Evolutionary conservation across 2,329 filamentous ascomycete species (phyloP).

Genomic region (Massarina eburnea): DNA sequence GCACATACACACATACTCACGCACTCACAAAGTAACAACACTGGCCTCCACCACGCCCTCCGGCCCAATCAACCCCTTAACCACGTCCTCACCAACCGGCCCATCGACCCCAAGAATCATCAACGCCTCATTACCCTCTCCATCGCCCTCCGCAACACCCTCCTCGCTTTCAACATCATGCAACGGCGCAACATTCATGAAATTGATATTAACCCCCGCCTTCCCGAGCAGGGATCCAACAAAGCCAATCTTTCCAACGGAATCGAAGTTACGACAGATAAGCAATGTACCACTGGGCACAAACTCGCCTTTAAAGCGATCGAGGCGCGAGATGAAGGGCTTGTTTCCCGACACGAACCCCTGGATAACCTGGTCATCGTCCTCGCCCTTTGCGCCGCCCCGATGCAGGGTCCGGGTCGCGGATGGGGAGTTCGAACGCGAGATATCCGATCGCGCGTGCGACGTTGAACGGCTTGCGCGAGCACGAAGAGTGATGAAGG

Average conservation of each 20-base stretch:
- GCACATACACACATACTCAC: too few species aligned
- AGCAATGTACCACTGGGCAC: constrained; percentile 71
- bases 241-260: constrained; percentile 78
- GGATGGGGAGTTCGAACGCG: constrained; percentile 31
- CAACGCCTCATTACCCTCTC: constrained; percentile 65
- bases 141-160: constrained; percentile 3
- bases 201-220: constrained; percentile 74
- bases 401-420: constrained; percentile 15
- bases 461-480: constrained; percentile 44
- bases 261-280: constrained; percentile 80
- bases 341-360: constrained; percentile 67
- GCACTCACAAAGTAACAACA: constrained; percentile 50
- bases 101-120: constrained; percentile 80
- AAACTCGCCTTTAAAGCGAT: constrained; percentile 73
- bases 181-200: constrained; percentile 72
- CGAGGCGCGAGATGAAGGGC: constrained; percentile 71
- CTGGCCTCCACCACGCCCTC: constrained; percentile 57
- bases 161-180: constrained; percentile 41
- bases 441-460: constrained; percentile 23
- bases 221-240: constrained; percentile 72
- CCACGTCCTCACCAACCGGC: constrained; percentile 60
- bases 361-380: constrained; percentile 58
- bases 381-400: constrained; percentile 2
- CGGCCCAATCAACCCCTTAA: constrained; percentile 50
- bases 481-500: constrained; percentile 69